Base-by-base conservation (phyloP, 495 filamentous ascomycete genomes). In the Neurospora sp. region DNA sequence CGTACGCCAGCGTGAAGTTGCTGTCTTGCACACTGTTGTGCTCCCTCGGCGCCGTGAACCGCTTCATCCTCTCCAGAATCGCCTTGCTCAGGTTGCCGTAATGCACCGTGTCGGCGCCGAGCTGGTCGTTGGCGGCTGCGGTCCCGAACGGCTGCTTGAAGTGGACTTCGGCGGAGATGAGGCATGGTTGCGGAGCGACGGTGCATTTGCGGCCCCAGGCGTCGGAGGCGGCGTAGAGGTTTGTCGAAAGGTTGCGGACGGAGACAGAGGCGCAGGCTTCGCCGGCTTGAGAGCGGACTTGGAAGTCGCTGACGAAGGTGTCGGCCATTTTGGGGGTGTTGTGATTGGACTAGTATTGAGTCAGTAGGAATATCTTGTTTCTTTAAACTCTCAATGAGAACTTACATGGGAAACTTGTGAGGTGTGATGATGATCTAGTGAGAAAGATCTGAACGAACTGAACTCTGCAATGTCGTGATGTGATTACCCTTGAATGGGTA, bases 41-140 rank as follows among this genome's bases (percentile, higher is more conserved):
- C 17, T 20, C 48, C 31, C 20, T n/a, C 17, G 44, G 70, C 27
- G 44, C 71, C 0, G 70, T 45, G 71, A 77, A 79, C 1, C 71
- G 42, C 74, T 79, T 77, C 31, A 86, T 73, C 1, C 73, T 73
- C 22, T 72, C 73, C 1, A 86, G 74, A 17, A 91, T 82, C 4
- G 77, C 76, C 78, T 90, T 89, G 77, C 85, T 86, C 22, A 90
- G 78, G 35, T 72, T 84, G 27, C 89, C 89, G 76, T 91, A 91
- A 78, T 91, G 85, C 35, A 90, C 83, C 9, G 89, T 91, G 70
- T 84, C 87, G 16, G 70, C 70, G 53, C 86, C 83, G 10, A 91
- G 80, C 8, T 72, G 72, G 77, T 90, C 88, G 20, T 74, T 71
- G 0, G 77, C 73, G 3, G 87, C 83, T 3, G 87, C 82, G 2